Evolutionary conservation across 2,329 filamentous ascomycete species (phyloP), one percentile per base, ranked within the genome.

Genomic region (Sarocladiaceae sp.): DNA sequence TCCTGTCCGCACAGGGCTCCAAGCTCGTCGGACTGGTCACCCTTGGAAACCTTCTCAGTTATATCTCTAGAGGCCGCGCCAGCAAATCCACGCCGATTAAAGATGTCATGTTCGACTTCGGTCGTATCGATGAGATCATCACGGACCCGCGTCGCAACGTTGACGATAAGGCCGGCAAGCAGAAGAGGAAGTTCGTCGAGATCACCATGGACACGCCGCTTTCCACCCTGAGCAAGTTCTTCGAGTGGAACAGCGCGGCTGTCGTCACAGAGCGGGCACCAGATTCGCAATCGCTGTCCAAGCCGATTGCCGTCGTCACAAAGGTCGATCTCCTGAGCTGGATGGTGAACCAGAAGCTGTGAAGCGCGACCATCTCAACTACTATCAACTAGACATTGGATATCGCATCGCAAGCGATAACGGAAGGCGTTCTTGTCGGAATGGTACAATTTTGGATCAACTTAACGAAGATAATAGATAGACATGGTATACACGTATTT

Each of bases 211-310:
- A 96, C 53, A 98, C 93, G 1, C 85, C 85, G 3, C 73, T 98
- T 31, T 79, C 77, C 37, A 83, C 85, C 34, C 74, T 98, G 44
- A 91, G 88, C 70, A 82, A 86, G 58, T 98, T 98, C 68, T 88
- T 97, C 52, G 89, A 97, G 68, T 97, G 93, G 89, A 97, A 98
- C 67, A 93, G 86, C 54, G 91, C 93, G 0, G 93, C 93, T 0
- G 82, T 98, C 40, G 88, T 98, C 3, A 98, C 91, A 0, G 90
- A 97, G 63, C 75, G 78, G 53, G 69, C 70, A 11, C 67, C 67
- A 32, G 74, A 76, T 46, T 67, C 71, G 45, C 66, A 73, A 48
- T 77, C 73, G 18, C 63, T 79, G 45, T 76, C 76, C 35, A 94
- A 88, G 72, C 89, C 94, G 2, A 73, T 93, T 41, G 93, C 88